These are phyloP conservation scores for Porpolomopsis calyptriformis DNA, from an alignment of 768 basidiomycete genomes.

Conservation along the genomic window DNA sequence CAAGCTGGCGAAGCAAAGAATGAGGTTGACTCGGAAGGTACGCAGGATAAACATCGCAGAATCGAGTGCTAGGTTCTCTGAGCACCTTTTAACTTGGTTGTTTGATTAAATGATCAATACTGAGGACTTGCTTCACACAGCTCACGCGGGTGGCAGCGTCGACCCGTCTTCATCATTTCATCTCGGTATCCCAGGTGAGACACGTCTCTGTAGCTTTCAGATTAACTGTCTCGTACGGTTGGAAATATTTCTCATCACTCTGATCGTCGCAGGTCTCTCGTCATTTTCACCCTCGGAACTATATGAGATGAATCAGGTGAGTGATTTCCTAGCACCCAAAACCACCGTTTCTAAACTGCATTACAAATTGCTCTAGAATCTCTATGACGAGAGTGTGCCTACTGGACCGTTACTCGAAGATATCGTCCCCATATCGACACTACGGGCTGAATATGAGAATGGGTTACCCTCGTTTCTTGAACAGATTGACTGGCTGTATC, in stretches of 20 bases:
- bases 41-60: too few species aligned
- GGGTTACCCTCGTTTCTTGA: constrained; percentile 49
- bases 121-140: too few species aligned
- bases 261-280: neutral
- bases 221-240: too few species aligned
- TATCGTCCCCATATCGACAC: constrained; percentile 38
- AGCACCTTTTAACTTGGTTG: too few species aligned
- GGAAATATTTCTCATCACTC: neutral
- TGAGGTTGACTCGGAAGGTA: too few species aligned
- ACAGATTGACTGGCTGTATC: constrained; percentile 65
- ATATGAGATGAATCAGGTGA: constrained; percentile 5
- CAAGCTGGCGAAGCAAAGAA: too few species aligned
- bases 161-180: too few species aligned
- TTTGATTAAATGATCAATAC: too few species aligned
- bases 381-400: constrained; percentile 5
- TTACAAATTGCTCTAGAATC: neutral
- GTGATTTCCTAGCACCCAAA: neutral
- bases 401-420: constrained; percentile 44
- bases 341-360: neutral
- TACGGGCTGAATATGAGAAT: constrained; percentile 59
- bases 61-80: too few species aligned
- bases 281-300: neutral
- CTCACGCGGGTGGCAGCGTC: too few species aligned
- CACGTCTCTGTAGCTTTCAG: too few species aligned
- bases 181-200: neutral